Evolutionary conservation across 768 basidiomycete genomes (phyloP).

Genomic region (Neoboletus magnificus): DNA sequence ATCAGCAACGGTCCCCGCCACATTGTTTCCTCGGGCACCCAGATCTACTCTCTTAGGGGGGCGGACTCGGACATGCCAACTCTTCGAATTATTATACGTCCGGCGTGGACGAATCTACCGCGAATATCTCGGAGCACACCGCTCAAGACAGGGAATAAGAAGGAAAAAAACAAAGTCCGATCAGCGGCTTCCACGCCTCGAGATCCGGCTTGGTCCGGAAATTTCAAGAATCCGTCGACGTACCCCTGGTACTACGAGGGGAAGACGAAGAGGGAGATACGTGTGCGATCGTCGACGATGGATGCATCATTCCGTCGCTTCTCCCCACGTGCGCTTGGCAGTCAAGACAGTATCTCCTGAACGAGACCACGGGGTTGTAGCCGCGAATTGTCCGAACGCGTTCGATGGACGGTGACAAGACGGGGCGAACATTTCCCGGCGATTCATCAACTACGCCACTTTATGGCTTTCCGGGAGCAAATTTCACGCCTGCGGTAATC

Average conservation of each 20-base stretch:
- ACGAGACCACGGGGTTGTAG: background rate
- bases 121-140: constrained; percentile 17
- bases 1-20: background rate
- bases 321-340: background rate
- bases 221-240: constrained; percentile 15
- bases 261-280: constrained; percentile 7
- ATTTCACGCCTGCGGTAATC: constrained; percentile 2
- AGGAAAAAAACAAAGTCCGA: constrained; percentile 7
- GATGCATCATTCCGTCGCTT: background rate
- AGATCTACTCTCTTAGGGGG: constrained; percentile 1
- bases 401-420: background rate
- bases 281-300: constrained; percentile 5
- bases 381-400: background rate
- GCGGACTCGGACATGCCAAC: background rate
- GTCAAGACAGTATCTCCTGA: background rate
- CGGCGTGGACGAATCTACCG: constrained; percentile 12
- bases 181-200: constrained; percentile 17
- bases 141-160: constrained; percentile 8
- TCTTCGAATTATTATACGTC: background rate
- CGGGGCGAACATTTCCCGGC: background rate
- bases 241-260: background rate
- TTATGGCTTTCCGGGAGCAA: background rate
- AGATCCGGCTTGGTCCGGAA: constrained; percentile 18
- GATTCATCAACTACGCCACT: background rate
- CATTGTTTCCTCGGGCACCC: constrained; percentile 6